Base-by-base conservation (phyloP, 768 basidiomycete species). In the Gloeopeniophorella convolvens region DNA sequence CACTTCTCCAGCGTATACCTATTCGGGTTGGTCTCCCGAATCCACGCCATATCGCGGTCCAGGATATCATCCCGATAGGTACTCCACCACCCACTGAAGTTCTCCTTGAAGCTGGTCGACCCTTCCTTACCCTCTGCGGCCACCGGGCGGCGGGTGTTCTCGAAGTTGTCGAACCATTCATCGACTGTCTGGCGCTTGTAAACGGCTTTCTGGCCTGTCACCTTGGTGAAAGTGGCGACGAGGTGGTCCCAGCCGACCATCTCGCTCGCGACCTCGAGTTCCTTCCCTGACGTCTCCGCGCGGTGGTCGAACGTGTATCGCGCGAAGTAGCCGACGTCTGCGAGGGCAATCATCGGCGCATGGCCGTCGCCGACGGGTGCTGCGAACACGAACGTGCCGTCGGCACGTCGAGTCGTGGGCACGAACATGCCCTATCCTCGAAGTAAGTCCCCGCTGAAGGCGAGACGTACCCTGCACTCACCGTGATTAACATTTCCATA, bases 21-120 rank as follows among this genome's bases (percentile, higher is more conserved):
- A 7, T 56, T 54, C 1, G 73, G 71, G 59, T 75, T 65, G 13
- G 72, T 58, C 12, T 58, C 63, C 43, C 65, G 59, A 30, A 74
- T 64, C 72, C 72, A 75, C 8, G 68, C 67, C 66, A 72, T 68
- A 51, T 76, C 69, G 56, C n/a, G n/a, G n/a, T n/a, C n/a, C n/a
- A n/a, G n/a, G n/a, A n/a, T n/a, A n/a, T n/a, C n/a, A n/a, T n/a
- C 70, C 60, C 58, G 61, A 66, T 37, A 76, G 59, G 23, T 73
- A 59, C 52, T 61, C 72, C 70, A 76, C 60, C 68, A 73, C 9
- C 64, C 68, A 23, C 63, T 61, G 57, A 74, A 75, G 55, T 71
- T 74, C 60, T 72, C 56, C 37, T 41, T 54, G 50, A 51, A 60
- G 26, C 55, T 60, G 42, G 55, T 62, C 24, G 48, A 26, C 18